phyloP scores from a whole-genome alignment of 2,329 filamentous ascomycete genomes.

The Neonectria faginata region DNA sequence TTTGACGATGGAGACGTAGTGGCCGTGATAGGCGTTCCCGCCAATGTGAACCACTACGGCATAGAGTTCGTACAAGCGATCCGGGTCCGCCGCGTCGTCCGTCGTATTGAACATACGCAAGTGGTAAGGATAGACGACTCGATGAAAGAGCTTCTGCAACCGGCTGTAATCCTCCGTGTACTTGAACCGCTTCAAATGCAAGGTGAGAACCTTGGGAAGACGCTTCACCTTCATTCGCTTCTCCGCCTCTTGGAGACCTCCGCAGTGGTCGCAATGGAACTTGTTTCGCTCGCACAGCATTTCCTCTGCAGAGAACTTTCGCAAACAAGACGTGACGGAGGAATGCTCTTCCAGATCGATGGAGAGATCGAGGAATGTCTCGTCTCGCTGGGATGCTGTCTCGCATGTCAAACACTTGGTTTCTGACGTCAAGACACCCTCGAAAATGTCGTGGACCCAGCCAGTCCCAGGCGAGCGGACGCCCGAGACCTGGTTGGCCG shows the following conservation, averaged over 20 bases:
- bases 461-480: constrained; percentile 73
- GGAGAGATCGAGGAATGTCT: constrained; percentile 94
- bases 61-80: constrained; percentile 95
- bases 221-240: constrained; percentile 99
- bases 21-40: constrained; percentile 94
- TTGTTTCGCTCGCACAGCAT: constrained; percentile 99
- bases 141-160: constrained; percentile 94
- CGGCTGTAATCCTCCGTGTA: constrained; percentile 96
- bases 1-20: constrained; percentile 98
- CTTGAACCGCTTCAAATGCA: constrained; percentile 97
- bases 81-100: constrained; percentile 92
- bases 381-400: constrained; percentile 92
- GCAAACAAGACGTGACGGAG: constrained; percentile 93
- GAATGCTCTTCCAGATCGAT: constrained; percentile 96
- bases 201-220: constrained; percentile 87
- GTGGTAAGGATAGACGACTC: constrained; percentile 97
- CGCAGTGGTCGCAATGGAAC: constrained; percentile 98
- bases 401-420: constrained; percentile 97
- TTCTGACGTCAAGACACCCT: constrained; percentile 93
- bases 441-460: constrained; percentile 98
- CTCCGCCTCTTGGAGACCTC: constrained; percentile 95
- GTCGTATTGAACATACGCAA: constrained; percentile 97
- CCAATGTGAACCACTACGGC: constrained; percentile 98
- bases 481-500: constrained; percentile 54
- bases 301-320: constrained; percentile 97